These are phyloP conservation scores for Filobasidium wieringae DNA, from an alignment of 768 basidiomycete genomes.

Conservation along the genomic window DNA sequence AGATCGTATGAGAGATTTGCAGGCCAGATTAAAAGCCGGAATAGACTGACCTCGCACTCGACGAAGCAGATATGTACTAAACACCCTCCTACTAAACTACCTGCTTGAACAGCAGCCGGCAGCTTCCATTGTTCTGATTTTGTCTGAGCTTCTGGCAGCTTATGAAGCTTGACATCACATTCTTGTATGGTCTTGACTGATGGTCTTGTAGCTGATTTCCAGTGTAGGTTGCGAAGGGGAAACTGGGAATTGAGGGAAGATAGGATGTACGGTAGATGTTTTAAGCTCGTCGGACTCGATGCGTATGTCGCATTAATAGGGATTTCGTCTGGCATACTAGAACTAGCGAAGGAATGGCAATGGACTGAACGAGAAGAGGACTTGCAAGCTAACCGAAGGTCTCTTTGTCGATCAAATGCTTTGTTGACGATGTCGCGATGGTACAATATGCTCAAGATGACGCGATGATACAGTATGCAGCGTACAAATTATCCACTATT, in stretches of 20 bases:
- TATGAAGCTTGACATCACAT: slow-evolving; percentile 61
- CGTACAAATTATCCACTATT: no score
- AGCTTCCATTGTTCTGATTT: slow-evolving; percentile 42
- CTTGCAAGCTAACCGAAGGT: no score
- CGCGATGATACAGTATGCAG: no score
- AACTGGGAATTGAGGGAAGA: slow-evolving; percentile 33
- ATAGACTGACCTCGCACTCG: slow-evolving; percentile 63
- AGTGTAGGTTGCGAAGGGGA: slow-evolving; percentile 81
- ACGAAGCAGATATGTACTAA: slow-evolving; percentile 76
- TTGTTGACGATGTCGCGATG: no score
- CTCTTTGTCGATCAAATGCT: no score
- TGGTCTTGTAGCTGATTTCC: slow-evolving; percentile 65
- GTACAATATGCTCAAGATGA: no score
- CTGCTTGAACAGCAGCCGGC: slow-evolving; percentile 18
- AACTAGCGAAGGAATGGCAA: no score
- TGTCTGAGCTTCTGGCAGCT: slow-evolving; percentile 39
- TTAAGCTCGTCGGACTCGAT: background rate
- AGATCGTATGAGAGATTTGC: slow-evolving; percentile 5
- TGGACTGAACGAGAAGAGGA: no score
- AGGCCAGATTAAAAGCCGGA: background rate
- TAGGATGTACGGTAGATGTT: slow-evolving; percentile 8
- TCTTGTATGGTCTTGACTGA: slow-evolving; percentile 78
- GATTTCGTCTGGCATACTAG: background rate
- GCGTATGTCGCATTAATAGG: slow-evolving; percentile 9
- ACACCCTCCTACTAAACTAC: slow-evolving; percentile 60